Percentiles rank a stretch among this genome's conserved stretches.
Conservation (phyloP, 179 eudicot species). For the Beta macrorhiza region DNA sequence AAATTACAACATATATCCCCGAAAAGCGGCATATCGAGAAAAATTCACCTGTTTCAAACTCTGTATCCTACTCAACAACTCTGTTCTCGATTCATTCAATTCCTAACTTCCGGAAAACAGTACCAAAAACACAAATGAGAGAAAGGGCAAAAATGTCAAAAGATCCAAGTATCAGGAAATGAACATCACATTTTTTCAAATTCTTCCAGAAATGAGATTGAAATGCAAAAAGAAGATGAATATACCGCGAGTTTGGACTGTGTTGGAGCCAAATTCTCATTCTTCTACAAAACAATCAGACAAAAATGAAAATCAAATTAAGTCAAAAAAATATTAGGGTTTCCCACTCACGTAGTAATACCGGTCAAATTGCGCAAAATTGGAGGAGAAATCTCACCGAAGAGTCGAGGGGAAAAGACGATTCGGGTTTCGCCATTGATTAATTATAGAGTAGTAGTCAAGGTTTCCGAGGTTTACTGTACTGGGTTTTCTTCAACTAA, state of each 20-base stretch:
- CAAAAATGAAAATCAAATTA: neutral
- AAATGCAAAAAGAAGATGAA: neutral
- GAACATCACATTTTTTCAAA: neutral
- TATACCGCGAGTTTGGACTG: slow-evolving; percentile 46
- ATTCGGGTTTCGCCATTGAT: neutral
- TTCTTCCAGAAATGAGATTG: neutral
- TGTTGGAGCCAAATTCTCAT: slow-evolving; percentile 37
- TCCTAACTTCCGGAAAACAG: slow-evolving; percentile 30
- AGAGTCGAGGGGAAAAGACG: slow-evolving; percentile 1
- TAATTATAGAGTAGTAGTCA: neutral
- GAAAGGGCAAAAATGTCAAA: neutral
- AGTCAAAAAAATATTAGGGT: no score
- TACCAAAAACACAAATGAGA: no score
- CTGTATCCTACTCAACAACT: slow-evolving; percentile 51
- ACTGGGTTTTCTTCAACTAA: neutral
- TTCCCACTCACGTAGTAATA: neutral
- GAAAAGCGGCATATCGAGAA: neutral
- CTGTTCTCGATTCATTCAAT: slow-evolving; percentile 48
- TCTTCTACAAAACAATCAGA: slow-evolving; percentile 36
- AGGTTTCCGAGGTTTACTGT: neutral
- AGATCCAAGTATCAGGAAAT: neutral
- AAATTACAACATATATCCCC: neutral
- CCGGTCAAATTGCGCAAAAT: neutral
- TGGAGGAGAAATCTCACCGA: neutral
- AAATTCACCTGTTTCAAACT: slow-evolving; percentile 49